A percentile compares a stretch with the other conserved stretches of the same genome.
Conservation (phyloP, 2,329 filamentous ascomycete genomes). For the Ophiognomonia clavigignenti-juglandacearum region DNA sequence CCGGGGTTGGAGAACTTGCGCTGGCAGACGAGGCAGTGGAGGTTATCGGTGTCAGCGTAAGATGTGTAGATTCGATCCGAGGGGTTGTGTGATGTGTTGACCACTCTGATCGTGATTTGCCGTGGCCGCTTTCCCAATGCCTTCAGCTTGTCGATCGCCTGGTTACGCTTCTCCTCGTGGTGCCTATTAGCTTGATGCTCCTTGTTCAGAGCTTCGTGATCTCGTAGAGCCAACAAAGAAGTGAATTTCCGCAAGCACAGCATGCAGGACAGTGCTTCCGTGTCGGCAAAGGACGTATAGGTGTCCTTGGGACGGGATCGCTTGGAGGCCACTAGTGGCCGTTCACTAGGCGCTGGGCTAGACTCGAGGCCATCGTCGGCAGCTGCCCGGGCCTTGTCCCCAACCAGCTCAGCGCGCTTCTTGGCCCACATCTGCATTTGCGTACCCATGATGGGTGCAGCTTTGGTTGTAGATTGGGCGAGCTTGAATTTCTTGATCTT, state of each 20-base stretch:
- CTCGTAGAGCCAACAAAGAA: constrained; percentile 46
- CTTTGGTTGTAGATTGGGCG: constrained; percentile 34
- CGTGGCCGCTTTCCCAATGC: constrained; percentile 20
- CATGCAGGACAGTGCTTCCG: constrained; percentile 42
- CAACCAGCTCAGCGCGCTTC: constrained; percentile 57
- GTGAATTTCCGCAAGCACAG: constrained; percentile 58
- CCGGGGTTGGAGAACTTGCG: constrained; percentile 34
- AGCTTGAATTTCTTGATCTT: constrained; percentile 53
- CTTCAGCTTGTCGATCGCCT: constrained; percentile 19
- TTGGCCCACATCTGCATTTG: constrained; percentile 70
- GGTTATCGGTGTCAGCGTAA: constrained; percentile 48
- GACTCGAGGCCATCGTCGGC: constrained; percentile 17
- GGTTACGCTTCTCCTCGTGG: constrained; percentile 19
- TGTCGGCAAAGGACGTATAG: constrained; percentile 56
- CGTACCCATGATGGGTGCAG: constrained; percentile 53
- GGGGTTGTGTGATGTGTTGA: constrained; percentile 20
- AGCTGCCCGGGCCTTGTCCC: constrained; percentile 8
- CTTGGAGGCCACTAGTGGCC: neutral
- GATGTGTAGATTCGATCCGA: constrained; percentile 42
- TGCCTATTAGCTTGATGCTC: constrained; percentile 39
- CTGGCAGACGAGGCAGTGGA: constrained; percentile 36
- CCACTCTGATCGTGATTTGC: constrained; percentile 21
- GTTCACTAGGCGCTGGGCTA: constrained; percentile 5
- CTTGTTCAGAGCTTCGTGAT: constrained; percentile 55
- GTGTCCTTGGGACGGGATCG: constrained; percentile 25